Base-by-base conservation (phyloP, 352 stramenopile species). In the Phytophthora pistaciae region DNA sequence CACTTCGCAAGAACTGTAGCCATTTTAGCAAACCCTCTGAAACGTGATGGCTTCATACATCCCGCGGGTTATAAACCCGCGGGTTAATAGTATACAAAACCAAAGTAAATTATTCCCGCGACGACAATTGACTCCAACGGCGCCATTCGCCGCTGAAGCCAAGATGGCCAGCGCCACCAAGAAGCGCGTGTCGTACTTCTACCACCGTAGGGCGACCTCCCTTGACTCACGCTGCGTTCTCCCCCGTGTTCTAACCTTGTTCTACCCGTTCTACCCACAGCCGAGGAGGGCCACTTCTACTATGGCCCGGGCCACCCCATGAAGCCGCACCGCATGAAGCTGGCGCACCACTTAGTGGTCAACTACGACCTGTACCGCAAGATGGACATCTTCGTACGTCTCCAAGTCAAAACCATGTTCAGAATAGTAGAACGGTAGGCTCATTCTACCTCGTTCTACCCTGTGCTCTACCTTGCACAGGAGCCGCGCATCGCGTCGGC, bases 321-420 rank as follows among this genome's bases (percentile, higher is more conserved):
- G 97, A 99, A 99, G 87, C 97, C 97, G 8, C 90, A 95, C 64
- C 94, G 98, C 57, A 87, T 99, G 44, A 99, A 99, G 84, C 80
- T 99, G 70, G 91, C 98, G 52, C 98, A 99, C 82, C 97, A 99
- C 73, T 87, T 99, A 3, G 92, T 99, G 42, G 84, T 99, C n/a
- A 93, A 94, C 49, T 99, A 99, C 80, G 97, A 98, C 29, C 79
- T 99, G 21, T 99, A 99, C 80, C 93, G 94, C 54, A 97, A 99
- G 80, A 99, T 99, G 97, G 97, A 99, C 68, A 97, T 99, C 44
- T 99, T 99, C 87, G 89, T 97, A 85, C 25, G 83, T 11, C 23
- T 18, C 44, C 16, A 36, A 53, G 60, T 50, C 5, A 44, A 36
- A n/a, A 44, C 13, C n/a, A 9, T 25, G 13, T 58, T 36, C 11